Evolutionary conservation across 2,329 filamentous ascomycete species (phyloP), one percentile per base, ranked within the genome.

Genomic region (Verticillium albo-atrum): DNA sequence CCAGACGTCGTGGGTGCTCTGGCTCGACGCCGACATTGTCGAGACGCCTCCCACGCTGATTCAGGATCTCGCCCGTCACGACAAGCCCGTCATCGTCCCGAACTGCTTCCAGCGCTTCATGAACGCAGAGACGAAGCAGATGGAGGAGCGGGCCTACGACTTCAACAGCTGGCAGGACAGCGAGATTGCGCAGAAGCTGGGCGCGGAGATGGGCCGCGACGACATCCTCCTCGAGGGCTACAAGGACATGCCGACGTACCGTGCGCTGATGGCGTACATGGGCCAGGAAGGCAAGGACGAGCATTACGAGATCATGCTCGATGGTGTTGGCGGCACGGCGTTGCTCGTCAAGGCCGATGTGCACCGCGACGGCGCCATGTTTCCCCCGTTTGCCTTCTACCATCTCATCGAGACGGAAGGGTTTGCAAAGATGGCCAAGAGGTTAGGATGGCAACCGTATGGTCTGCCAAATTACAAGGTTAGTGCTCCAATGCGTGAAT

Each of bases 401-500:
- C 90, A 99, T 74, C 81, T 99, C 62, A 96, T 99, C 62, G 95
- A 99, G 80, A 98, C 95, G 0, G 95, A 99, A 71, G 95, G 95
- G 0, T 99, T 99, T 70, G 93, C 95, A 20, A 97, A 94, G 77
- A 99, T 99, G 95, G 93, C 93, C 14, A 89, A 86, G 72, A 82
- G 95, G 65, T 75, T 99, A 70, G 92, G 92, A 55, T 97, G 92
- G 88, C 82, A 89, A 62, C 85, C 90, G 60, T 92, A 83, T 66
- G 95, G 95, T n/a, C 78, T 98, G 70, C 95, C 95, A 50, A 97
- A 98, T 77, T 99, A 99, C 78, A 93, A 94, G 82, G 95, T 97
- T 77, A 76, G 17, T 26, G 54, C 35, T 23, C 20, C 51, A 53
- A 20, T 17, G 4, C 47, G 6, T 28, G 25, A 28, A 12, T 28